phyloP scores from a whole-genome alignment of 2,329 filamentous ascomycete species.

The Paracoccidioides brasiliensis region DNA sequence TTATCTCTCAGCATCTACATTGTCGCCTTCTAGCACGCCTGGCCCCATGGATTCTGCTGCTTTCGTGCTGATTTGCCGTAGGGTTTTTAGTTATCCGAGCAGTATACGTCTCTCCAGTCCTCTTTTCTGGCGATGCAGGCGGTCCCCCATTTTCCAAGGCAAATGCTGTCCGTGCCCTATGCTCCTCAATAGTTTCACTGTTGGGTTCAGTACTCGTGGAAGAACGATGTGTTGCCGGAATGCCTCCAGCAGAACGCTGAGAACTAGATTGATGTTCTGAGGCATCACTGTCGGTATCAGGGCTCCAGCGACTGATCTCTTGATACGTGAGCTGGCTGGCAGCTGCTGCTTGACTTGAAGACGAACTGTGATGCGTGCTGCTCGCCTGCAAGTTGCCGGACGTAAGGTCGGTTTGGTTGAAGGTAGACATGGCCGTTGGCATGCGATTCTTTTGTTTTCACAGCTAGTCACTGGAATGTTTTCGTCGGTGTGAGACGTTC shows the following conservation, averaged over 20 bases:
- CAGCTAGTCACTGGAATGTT: neutral
- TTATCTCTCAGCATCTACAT: neutral
- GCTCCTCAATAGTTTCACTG: neutral
- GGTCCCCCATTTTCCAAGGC: constrained; percentile 5
- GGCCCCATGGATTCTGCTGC: constrained; percentile 3
- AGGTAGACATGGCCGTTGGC: neutral
- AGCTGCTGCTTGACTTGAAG: neutral
- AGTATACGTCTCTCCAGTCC: neutral
- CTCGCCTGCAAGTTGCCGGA: neutral
- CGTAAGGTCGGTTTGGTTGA: neutral
- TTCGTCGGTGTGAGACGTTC: too few relatives aligned
- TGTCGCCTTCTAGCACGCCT: neutral
- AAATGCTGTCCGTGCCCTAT: constrained; percentile 2
- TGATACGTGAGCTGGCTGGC: neutral
- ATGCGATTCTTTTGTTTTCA: neutral
- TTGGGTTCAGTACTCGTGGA: neutral
- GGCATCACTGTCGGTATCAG: neutral
- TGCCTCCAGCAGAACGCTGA: neutral
- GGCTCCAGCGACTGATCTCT: constrained; percentile 8
- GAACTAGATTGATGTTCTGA: neutral
- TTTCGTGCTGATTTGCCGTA: constrained; percentile 1
- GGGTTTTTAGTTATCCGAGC: neutral
- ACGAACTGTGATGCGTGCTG: neutral
- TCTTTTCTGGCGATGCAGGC: constrained; percentile 2
- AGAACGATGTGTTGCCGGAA: neutral